Conservation (phyloP, 2,329 filamentous ascomycete species). For the Westerdykella aurantiaca region DNA sequence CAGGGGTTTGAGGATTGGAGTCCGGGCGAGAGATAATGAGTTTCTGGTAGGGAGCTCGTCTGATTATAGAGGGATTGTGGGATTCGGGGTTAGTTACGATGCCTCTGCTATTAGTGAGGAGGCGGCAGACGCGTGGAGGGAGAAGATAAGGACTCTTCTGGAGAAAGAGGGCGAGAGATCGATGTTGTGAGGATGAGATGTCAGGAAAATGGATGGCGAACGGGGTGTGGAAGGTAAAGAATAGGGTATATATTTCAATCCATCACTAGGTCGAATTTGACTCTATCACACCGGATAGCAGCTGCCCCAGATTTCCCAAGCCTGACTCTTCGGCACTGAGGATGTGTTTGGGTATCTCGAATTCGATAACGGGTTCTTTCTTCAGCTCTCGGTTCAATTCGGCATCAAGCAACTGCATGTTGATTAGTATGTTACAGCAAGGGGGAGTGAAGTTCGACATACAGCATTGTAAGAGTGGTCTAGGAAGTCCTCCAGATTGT, state of each 20-base stretch:
- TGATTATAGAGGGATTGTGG: slow-evolving; percentile 31
- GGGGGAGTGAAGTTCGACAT: slow-evolving; percentile 38
- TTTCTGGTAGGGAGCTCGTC: slow-evolving; percentile 42
- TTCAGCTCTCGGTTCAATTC: slow-evolving; percentile 79
- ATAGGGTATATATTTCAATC: background rate
- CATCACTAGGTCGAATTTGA: slow-evolving; percentile 11
- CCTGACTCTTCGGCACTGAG: slow-evolving; percentile 46
- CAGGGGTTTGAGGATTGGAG: slow-evolving; percentile 31
- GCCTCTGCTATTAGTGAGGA: slow-evolving; percentile 32
- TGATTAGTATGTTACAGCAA: slow-evolving; percentile 4
- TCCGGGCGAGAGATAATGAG: slow-evolving; percentile 43
- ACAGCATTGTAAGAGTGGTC: slow-evolving; percentile 86
- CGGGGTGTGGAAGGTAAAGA: background rate
- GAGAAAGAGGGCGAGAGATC: slow-evolving; percentile 14
- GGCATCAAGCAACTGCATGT: slow-evolving; percentile 66
- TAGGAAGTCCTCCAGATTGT: slow-evolving; percentile 94
- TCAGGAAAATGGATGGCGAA: too few relatives aligned
- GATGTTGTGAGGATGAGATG: slow-evolving; percentile 12
- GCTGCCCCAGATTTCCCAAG: slow-evolving; percentile 24
- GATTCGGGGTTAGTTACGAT: slow-evolving; percentile 41
- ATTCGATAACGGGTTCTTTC: slow-evolving; percentile 84
- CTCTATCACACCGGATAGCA: slow-evolving; percentile 29
- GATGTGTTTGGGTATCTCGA: slow-evolving; percentile 84
- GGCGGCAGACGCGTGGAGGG: slow-evolving; percentile 26
- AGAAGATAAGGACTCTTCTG: slow-evolving; percentile 27